A percentile compares a stretch with the other conserved stretches of the same genome.
Evolutionary conservation across 139 green algal genomes (phyloP).

Genomic region (Asterochloris sp.): DNA sequence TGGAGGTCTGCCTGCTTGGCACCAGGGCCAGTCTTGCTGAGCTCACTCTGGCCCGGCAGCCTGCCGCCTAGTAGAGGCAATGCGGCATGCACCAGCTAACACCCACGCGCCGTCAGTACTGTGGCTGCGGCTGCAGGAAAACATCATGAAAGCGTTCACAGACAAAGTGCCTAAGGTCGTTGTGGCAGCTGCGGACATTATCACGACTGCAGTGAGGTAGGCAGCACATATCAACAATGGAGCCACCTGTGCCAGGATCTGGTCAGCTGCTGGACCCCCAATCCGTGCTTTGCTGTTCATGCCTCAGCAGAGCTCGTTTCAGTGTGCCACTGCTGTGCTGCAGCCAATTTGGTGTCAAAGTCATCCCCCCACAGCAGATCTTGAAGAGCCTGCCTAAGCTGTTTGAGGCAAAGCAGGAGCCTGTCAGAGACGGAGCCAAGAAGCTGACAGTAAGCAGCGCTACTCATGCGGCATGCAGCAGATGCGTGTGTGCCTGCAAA

Average conservation of each 20-base stretch:
- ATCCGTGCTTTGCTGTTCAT: background rate
- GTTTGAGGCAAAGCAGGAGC: constrained; percentile 85
- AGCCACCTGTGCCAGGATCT: background rate
- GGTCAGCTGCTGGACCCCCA: background rate
- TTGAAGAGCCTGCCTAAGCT: constrained; percentile 78
- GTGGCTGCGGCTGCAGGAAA: constrained; percentile 35
- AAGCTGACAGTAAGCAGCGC: constrained; percentile 59
- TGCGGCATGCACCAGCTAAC: too few relatives aligned
- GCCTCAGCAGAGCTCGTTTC: background rate
- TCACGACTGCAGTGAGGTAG: constrained; percentile 50
- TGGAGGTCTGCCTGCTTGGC: too few relatives aligned
- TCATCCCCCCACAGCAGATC: constrained; percentile 76
- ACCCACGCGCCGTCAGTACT: too few relatives aligned
- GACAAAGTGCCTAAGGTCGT: constrained; percentile 93
- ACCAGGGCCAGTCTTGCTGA: too few relatives aligned
- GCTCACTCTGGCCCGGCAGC: too few relatives aligned
- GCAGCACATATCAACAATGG: background rate
- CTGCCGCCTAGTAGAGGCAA: too few relatives aligned
- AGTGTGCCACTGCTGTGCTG: background rate
- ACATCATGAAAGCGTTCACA: constrained; percentile 56
- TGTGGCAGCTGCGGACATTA: constrained; percentile 68
- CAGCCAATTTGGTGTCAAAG: constrained; percentile 73
- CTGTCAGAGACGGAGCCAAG: constrained; percentile 81
- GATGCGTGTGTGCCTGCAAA: constrained; percentile 1
- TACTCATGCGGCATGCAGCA: background rate